Evolutionary conservation across 768 basidiomycete genomes (phyloP).

Genomic region (Harrya chromipes): DNA sequence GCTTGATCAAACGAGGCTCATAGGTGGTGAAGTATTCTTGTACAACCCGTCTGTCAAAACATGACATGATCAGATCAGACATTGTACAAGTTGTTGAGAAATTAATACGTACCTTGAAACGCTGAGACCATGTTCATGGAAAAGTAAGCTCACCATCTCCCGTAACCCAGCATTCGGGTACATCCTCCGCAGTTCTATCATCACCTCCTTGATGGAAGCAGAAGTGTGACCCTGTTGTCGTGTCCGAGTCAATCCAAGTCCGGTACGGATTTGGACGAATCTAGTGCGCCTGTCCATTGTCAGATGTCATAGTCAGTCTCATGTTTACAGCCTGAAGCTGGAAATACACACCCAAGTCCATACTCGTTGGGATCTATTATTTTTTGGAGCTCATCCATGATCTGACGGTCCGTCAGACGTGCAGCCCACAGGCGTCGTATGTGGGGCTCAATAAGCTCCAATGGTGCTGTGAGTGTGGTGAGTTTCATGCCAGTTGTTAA

Average conservation of each 20-base stretch:
- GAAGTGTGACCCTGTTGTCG: not conserved
- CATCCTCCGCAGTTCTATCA: not conserved
- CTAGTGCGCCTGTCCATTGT: not conserved
- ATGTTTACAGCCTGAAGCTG: no score
- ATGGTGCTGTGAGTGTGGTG: conserved; percentile 2
- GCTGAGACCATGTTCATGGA: not conserved
- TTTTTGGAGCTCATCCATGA: conserved; percentile 17
- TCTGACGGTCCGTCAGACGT: conserved; percentile 26
- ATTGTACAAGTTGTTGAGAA: no score
- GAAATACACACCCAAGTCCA: conserved; percentile 23
- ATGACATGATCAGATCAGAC: no score
- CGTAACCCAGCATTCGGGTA: conserved; percentile 1
- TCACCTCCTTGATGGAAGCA: not conserved
- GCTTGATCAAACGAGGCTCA: conserved; percentile 22
- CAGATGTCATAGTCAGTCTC: no score
- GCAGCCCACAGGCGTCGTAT: conserved; percentile 21
- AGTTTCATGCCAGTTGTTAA: no score
- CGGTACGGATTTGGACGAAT: not conserved
- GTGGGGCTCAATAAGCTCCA: conserved; percentile 6
- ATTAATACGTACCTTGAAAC: not conserved
- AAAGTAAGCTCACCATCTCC: not conserved
- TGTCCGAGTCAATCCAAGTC: not conserved
- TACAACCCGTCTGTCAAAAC: not conserved
- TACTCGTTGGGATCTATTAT: conserved; percentile 22
- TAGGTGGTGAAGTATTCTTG: not conserved